Percentiles rank a stretch among this genome's conserved stretches.
phyloP scores from a whole-genome alignment of 768 basidiomycete species.

The Sporobolomyces pararoseus region DNA sequence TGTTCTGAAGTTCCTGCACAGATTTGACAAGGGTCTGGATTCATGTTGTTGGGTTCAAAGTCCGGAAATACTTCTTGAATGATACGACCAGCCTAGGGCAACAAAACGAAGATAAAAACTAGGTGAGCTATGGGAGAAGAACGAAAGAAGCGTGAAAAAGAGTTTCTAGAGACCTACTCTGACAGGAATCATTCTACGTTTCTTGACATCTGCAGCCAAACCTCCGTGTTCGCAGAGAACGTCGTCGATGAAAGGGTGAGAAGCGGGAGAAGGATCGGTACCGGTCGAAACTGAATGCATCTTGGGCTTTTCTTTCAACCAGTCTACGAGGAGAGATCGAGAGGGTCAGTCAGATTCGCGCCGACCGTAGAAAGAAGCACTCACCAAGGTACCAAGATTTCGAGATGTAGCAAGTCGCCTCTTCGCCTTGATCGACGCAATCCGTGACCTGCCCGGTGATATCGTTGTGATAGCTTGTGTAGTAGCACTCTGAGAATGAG shows the following conservation, averaged over 20 bases:
- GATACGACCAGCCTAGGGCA: conserved; percentile 47
- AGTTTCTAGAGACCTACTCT: conserved; percentile 57
- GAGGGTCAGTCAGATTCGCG: too few species aligned
- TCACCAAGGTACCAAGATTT: conserved; percentile 73
- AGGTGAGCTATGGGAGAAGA: too few species aligned
- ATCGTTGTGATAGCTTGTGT: conserved; percentile 1
- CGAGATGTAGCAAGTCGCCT: conserved; percentile 64
- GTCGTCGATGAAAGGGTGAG: conserved; percentile 58
- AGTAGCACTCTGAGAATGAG: conserved; percentile 26
- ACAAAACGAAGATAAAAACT: neutral
- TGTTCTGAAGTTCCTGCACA: conserved; percentile 61
- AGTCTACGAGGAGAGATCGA: conserved; percentile 56
- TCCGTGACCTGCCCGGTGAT: neutral
- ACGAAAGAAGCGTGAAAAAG: too few species aligned
- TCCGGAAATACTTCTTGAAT: conserved; percentile 61
- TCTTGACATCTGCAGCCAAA: conserved; percentile 58
- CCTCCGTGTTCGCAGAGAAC: conserved; percentile 70
- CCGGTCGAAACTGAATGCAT: conserved; percentile 60
- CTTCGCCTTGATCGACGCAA: conserved; percentile 49
- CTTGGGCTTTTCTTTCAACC: conserved; percentile 66
- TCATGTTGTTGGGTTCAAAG: conserved; percentile 61
- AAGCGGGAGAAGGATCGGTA: conserved; percentile 66
- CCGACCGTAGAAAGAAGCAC: neutral
- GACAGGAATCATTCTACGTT: conserved; percentile 62
- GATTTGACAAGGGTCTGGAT: conserved; percentile 59